Percentiles rank a stretch among this genome's conserved stretches.
phyloP scores from a whole-genome alignment of 495 filamentous ascomycete species.

The Penicillium diatomitis region DNA sequence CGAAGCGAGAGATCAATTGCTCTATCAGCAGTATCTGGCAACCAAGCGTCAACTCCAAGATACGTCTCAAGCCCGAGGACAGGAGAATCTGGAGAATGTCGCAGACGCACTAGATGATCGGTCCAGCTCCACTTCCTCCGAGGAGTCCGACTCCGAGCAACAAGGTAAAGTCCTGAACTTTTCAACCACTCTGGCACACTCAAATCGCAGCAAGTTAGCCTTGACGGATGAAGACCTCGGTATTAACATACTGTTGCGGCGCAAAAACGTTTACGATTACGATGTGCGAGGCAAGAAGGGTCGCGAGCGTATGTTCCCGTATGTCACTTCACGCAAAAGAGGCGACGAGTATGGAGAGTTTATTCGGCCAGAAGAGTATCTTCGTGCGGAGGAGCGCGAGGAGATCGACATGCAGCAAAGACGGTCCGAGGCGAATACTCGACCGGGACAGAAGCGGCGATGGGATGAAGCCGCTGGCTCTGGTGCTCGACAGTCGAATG shows the following conservation, averaged over 20 bases:
- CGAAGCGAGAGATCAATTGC: conserved; percentile 59
- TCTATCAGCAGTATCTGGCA: conserved; percentile 88
- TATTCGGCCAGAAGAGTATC: conserved; percentile 85
- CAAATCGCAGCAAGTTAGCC: conserved; percentile 70
- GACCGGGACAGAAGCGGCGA: conserved; percentile 85
- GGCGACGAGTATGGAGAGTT: conserved; percentile 88
- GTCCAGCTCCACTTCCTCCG: conserved; percentile 72
- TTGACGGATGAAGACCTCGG: conserved; percentile 80
- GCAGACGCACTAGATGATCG: conserved; percentile 79
- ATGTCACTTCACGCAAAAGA: conserved; percentile 68
- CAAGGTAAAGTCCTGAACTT: conserved; percentile 90
- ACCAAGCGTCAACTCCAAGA: conserved; percentile 72
- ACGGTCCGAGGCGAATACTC: conserved; percentile 46
- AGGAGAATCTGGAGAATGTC: conserved; percentile 53
- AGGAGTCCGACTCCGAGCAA: conserved; percentile 81
- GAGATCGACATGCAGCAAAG: conserved; percentile 57
- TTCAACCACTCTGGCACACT: conserved; percentile 69
- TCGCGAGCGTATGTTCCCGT: conserved; percentile 85
- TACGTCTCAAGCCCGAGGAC: conserved; percentile 58
- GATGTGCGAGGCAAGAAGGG: conserved; percentile 91
- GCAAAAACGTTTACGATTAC: conserved; percentile 81
- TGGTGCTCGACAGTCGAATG: conserved; percentile 27
- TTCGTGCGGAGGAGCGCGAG: conserved; percentile 87
- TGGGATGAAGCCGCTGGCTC: conserved; percentile 62
- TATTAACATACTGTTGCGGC: conserved; percentile 81